Percentiles rank a stretch among this genome's conserved stretches.
These are phyloP conservation scores for Prosopis cineraria DNA, from an alignment of 306 rosid genomes.

Conservation along the genomic window DNA sequence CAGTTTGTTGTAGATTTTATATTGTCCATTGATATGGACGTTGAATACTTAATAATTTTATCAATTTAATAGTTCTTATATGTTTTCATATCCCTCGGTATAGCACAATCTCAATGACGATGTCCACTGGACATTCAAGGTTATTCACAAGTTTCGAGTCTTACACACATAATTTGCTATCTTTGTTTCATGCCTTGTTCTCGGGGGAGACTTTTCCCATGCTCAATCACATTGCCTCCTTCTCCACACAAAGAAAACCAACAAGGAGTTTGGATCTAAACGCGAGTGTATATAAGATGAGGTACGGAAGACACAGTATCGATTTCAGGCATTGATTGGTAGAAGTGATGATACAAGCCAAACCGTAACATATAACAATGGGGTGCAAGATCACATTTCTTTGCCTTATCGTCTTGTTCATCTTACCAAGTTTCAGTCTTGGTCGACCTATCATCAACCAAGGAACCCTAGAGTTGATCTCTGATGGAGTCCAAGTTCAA, in stretches of 20 bases:
- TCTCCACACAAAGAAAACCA: not conserved
- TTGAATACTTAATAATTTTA: no score
- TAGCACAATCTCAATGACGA: no score
- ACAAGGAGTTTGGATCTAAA: no score
- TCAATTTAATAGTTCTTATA: no score
- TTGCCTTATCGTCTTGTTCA: conserved; percentile 16
- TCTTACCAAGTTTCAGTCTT: not conserved
- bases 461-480: conserved; percentile 13
- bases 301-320: not conserved
- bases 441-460: conserved; percentile 30
- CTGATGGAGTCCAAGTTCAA: conserved; percentile 33
- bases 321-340: not conserved
- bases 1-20: no score
- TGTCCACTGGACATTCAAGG: no score
- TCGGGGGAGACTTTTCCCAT: not conserved
- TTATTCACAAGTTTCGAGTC: no score
- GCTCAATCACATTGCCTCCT: not conserved
- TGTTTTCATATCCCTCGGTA: no score
- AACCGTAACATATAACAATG: conserved; percentile 11
- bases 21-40: no score
- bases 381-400: conserved; percentile 15
- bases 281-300: not conserved
- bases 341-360: not conserved
- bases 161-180: not conserved
- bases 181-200: not conserved